phyloP scores from a whole-genome alignment of 306 rosid species.

The Vigna mungo region DNA sequence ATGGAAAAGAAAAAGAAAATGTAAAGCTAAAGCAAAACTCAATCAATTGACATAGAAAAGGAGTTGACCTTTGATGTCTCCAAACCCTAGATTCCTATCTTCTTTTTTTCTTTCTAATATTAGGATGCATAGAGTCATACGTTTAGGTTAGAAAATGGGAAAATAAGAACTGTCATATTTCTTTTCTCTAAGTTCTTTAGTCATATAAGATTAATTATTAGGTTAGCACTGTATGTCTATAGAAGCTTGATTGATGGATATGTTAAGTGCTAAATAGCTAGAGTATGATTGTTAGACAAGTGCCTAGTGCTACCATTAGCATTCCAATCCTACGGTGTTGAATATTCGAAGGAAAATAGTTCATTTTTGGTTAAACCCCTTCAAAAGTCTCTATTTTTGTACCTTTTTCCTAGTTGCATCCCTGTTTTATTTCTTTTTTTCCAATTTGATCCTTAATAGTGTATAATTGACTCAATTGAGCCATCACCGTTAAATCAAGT shows the following conservation, averaged over 20 bases:
- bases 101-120: not conserved
- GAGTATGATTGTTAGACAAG: not conserved
- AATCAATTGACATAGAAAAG: not conserved
- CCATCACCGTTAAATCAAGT: no score
- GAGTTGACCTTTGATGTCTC: not conserved
- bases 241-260: no score
- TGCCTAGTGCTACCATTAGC: not conserved
- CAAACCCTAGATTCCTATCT: not conserved
- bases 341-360: not conserved
- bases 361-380: no score
- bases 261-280: no score
- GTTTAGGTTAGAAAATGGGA: not conserved
- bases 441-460: no score
- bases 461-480: no score
- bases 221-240: not conserved
- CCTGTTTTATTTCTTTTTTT: no score
- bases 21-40: conserved; percentile 3
- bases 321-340: not conserved
- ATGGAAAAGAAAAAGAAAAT: not conserved
- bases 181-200: not conserved
- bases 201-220: not conserved
- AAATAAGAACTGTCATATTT: not conserved
- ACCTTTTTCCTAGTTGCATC: no score
- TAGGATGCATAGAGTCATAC: not conserved
- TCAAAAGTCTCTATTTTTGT: no score